Evolutionary conservation across 306 rosid species (phyloP).

Genomic region (Mimosa pudica): DNA sequence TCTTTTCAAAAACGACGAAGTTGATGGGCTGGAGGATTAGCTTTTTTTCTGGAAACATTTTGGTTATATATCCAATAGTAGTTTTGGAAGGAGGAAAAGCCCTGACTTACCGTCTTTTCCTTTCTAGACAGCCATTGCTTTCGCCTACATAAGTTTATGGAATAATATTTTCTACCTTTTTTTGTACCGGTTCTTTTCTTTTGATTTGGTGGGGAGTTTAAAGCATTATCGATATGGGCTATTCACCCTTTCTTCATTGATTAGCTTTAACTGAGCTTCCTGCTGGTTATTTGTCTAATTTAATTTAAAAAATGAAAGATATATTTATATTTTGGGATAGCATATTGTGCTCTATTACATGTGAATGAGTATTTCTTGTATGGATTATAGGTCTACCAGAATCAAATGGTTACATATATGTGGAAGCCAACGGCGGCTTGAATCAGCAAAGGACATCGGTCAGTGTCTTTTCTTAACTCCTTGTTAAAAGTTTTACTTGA

Average conservation of each 20-base stretch:
- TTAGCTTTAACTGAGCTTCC: slow-evolving; percentile 22
- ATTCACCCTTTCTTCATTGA: neutral
- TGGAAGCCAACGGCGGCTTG: slow-evolving; percentile 97
- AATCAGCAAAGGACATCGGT: slow-evolving; percentile 98
- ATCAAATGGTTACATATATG: slow-evolving; percentile 89
- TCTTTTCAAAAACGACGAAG: neutral
- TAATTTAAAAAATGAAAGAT: neutral
- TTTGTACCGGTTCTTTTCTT: neutral
- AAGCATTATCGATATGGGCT: slow-evolving; percentile 2
- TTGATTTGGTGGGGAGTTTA: slow-evolving; percentile 4
- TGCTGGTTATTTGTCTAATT: neutral
- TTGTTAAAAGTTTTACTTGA: slow-evolving; percentile 20
- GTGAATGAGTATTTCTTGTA: slow-evolving; percentile 15
- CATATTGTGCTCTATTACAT: slow-evolving; percentile 14
- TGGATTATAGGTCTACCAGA: slow-evolving; percentile 66
- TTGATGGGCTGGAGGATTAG: neutral
- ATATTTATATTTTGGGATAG: slow-evolving; percentile 22
- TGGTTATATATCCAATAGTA: neutral
- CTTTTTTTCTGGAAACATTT: slow-evolving; percentile 14
- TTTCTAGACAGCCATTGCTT: neutral
- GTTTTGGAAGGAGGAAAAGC: neutral
- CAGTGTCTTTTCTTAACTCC: slow-evolving; percentile 44
- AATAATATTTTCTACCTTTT: neutral
- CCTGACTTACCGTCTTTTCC: neutral
- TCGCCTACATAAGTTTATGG: neutral